A percentile compares a stretch with the other conserved stretches of the same genome.
These are phyloP conservation scores for Ceratocystis alfenasii DNA, from an alignment of 2,329 filamentous ascomycete genomes.

Conservation along the genomic window DNA sequence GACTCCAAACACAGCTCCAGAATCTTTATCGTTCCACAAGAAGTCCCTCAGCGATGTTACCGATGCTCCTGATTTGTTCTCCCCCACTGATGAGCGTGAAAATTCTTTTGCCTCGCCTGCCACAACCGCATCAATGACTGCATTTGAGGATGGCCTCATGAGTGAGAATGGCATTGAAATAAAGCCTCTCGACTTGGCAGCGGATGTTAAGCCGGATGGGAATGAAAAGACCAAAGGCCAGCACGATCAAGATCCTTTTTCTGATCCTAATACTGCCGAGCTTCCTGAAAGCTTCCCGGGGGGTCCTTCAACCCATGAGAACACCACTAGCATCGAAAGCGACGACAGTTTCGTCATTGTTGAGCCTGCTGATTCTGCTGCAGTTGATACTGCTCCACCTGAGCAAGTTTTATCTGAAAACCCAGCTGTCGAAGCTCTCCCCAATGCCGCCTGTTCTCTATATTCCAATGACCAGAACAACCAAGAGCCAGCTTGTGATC, in stretches of 20 bases:
- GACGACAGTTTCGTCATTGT: slow-evolving; percentile 13
- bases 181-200: slow-evolving; percentile 17
- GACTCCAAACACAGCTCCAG: background rate
- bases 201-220: slow-evolving; percentile 1
- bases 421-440: background rate
- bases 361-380: background rate
- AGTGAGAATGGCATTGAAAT: slow-evolving; percentile 11
- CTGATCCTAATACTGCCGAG: background rate
- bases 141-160: background rate
- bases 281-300: background rate
- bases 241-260: background rate
- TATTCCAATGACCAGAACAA: background rate
- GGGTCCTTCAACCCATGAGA: background rate
- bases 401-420: background rate
- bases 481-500: background rate
- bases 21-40: slow-evolving; percentile 17
- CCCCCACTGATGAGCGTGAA: slow-evolving; percentile 16
- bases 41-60: slow-evolving; percentile 19
- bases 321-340: background rate
- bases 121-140: slow-evolving; percentile 17
- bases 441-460: background rate
- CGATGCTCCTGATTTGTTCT: slow-evolving; percentile 16
- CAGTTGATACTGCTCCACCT: background rate
- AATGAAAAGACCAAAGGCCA: background rate
- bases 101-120: slow-evolving; percentile 21